Conservation (phyloP, 1,284 basidiomycete species). For the Apiotrichum brassicae region DNA sequence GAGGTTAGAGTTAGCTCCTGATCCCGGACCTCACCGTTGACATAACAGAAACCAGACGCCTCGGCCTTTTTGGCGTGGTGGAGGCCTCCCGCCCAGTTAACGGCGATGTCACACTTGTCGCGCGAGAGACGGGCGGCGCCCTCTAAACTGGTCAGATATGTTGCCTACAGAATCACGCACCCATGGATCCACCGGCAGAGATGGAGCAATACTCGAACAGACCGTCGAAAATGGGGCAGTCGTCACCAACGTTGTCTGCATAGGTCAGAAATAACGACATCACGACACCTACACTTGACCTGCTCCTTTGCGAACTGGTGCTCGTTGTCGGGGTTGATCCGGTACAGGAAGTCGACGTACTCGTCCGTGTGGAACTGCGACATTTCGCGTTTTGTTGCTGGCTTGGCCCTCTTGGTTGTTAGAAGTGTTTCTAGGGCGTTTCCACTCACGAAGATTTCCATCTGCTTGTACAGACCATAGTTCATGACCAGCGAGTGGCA, state of each 20-base stretch:
- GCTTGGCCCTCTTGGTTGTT: constrained; percentile 98
- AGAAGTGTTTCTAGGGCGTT: constrained; percentile 96
- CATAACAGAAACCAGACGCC: constrained; percentile 97
- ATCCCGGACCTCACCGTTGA: constrained; percentile 65
- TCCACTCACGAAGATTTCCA: constrained; percentile 85
- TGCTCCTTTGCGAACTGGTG: constrained; percentile 87
- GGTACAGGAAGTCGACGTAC: constrained; percentile 81
- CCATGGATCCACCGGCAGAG: constrained; percentile 97
- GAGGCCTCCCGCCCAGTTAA: constrained; percentile 97
- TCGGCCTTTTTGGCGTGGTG: constrained; percentile 99
- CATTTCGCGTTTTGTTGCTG: constrained; percentile 97
- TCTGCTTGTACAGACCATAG: constrained; percentile 93
- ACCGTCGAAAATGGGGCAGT: constrained; percentile 97
- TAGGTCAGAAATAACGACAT: constrained; percentile 34
- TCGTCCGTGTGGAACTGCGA: constrained; percentile 92
- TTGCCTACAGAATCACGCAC: constrained; percentile 49
- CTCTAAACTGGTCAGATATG: constrained; percentile 36
- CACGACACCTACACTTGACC: constrained; percentile 69
- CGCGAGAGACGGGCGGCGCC: constrained; percentile 89
- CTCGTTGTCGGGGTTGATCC: constrained; percentile 79
- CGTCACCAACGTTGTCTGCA: constrained; percentile 80
- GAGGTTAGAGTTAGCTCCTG: not conserved
- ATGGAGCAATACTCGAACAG: constrained; percentile 98
- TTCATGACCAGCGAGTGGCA: constrained; percentile 99
- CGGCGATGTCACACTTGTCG: constrained; percentile 97